Conservation (phyloP, 768 basidiomycete genomes). For the Lactarius hatsudake region DNA sequence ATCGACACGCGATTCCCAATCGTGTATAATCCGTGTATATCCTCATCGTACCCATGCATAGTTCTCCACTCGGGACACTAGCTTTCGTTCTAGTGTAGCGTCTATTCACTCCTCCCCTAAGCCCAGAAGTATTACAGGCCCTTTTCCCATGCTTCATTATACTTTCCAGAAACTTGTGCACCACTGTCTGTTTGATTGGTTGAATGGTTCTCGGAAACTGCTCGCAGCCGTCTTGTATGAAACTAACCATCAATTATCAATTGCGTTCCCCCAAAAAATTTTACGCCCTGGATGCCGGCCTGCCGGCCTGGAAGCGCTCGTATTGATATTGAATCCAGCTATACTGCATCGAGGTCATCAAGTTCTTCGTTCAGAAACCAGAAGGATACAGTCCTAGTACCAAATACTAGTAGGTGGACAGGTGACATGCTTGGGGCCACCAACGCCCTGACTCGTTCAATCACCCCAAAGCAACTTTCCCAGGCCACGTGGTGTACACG, state of each 20-base stretch:
- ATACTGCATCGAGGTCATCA: neutral
- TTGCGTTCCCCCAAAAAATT: neutral
- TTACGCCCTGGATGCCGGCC: neutral
- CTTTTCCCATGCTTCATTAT: neutral
- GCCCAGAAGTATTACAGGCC: neutral
- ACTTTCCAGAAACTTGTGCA: neutral
- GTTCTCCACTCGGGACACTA: neutral
- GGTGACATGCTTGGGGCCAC: neutral
- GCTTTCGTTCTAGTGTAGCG: slow-evolving; percentile 1
- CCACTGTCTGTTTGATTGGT: neutral
- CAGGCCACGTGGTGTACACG: neutral
- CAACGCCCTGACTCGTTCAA: neutral
- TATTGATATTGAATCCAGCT: neutral
- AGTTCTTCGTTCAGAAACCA: neutral
- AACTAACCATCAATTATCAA: neutral
- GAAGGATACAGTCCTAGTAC: neutral
- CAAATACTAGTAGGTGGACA: neutral
- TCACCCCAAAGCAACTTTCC: neutral
- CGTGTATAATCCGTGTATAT: slow-evolving; percentile 9
- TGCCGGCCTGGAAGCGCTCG: neutral
- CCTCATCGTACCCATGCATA: slow-evolving; percentile 5
- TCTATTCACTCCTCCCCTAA: neutral
- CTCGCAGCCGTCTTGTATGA: neutral
- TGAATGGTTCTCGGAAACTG: neutral
- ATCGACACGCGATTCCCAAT: neutral